Evolutionary conservation across 1,284 basidiomycete genomes (phyloP), one percentile per base, ranked within the genome.

Genomic region (Pseudozyma pruni): DNA sequence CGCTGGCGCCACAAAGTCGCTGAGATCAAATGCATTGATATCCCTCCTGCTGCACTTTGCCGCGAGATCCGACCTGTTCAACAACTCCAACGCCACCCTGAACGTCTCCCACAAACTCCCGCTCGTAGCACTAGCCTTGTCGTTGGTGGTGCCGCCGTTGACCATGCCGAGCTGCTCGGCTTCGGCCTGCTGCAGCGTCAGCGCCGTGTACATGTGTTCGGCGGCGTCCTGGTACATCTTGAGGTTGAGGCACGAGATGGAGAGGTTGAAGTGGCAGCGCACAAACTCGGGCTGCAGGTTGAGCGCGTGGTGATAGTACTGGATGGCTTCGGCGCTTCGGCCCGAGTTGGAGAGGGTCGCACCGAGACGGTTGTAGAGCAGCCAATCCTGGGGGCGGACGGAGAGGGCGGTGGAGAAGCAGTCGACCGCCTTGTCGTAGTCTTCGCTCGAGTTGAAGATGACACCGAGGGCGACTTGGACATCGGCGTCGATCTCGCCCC

Each of bases 381-480:
- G 85, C 91, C 93, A 97, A 80, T 99, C 95, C 64, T 93, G 89
- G 1, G 94, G 95, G 55, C 93, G 87, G 44, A 92, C 90, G 17
- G 89, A 89, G 56, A 98, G 84, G 0, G 96, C 95, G 1, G 94
- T 88, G 39, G 87, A 86, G 85, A 98, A 98, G 84, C 95, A 99
- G 82, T 99, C 95, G 72, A 91, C 90, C 0, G 95, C 93, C 80
- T 93, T 93, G 35, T 85, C 86, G 79, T 94, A 98, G 53, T 98
- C 76, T 55, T 95, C 94, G 56, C 89, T 91, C 13, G 91, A 89
- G 83, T 97, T 98, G 83, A 99, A 88, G 69, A 98, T 83, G 33
- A 98, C 91, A 3, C 93, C 95, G 38, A 99, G 86, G 5, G 94
- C 95, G 45, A 98, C 90, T 84, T 99, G 95, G 16, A 96, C 89